Evolutionary conservation across 2,329 filamentous ascomycete genomes (phyloP), one percentile per base, ranked within the genome.

Genomic region (Penicillium sp.): DNA sequence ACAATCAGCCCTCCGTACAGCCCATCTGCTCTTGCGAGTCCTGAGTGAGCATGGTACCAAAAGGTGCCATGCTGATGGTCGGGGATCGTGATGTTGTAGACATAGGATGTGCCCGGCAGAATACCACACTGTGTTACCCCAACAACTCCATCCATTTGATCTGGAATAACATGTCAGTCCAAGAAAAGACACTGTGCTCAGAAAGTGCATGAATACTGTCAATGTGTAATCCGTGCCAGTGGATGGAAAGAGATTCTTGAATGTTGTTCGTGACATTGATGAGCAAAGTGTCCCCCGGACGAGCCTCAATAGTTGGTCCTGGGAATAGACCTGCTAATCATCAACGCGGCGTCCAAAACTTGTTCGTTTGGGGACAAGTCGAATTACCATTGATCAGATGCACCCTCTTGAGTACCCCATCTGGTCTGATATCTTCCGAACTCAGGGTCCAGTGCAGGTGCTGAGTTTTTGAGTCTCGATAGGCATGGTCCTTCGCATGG

Each of bases 81-180:
- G 2, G 70, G 64, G 31, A 74, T 70, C 7, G 68, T 73, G 62
- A 79, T 64, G 28, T 73, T 66, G 52, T 77, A 77, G 39, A 67
- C 63, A 54, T 75, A 76, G n/a, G 60, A 62, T 8, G 74, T 71
- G 4, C 87, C 87, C 0, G 87, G 81, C 0, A 78, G 5, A 51
- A 91, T 86, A 1, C 79, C 68, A 58, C 86, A 90, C 66, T 92
- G 88, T 1, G 85, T 82, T 24, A 88, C 82, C 43, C 80, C 79
- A 0, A 74, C 72, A 0, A 86, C 83, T 0, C 89, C 89, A 68
- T 93, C 89, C 85, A 90, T 89, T 26, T 56, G 51, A 54, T 67
- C 65, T 66, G 52, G 52, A 1, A 47, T 12, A 12, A 38, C 4
- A 38, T 9, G 34, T 38, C 10, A 38, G 8, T 38, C 5, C 2